Evolutionary conservation across 1,139 yeast genomes (phyloP), one percentile per base, ranked within the genome.

Genomic region (Yamadazyma diospyri): DNA sequence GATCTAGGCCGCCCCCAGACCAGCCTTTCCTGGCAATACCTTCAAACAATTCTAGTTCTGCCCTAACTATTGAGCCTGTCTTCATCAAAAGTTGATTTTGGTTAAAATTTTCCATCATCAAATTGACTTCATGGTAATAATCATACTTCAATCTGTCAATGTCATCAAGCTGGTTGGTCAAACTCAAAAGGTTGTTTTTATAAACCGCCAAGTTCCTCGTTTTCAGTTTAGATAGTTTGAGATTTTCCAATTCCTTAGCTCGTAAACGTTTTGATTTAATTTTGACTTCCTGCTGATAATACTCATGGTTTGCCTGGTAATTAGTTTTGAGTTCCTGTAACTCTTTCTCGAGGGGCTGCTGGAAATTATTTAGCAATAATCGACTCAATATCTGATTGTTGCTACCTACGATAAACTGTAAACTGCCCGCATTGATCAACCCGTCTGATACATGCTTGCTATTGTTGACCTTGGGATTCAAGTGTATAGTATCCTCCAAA

Each of bases 1-100:
- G 80, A 50, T 86, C 94, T 25, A 85, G 58, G 0, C 94, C 95
- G 14, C 92, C 92, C 7, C 94, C 95, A 8, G 83, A 71, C 87
- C 89, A 81, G 6, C 94, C 94, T 52, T 86, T 86, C 37, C 79
- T 69, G 0, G 95, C 94, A 22, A 87, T 76, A 14, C 84, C 81
- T 49, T 84, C 95, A 46, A 77, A 80, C 5, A 86, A 76, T 48
- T 85, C 94, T 21, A 87, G 76, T 49, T 86, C 92, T 2, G 94
- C 92, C 33, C 87, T 62, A 2, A 85, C 78, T 6, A 83, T 64
- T 0, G 83, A 70, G 1, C 88, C 84, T 1, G 86, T 70, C 38
- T 69, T 66, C 8, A 61, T 54, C 27, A 84, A 59, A 7, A 84
- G 62, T 22, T 69, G 62, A 14, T 64, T 64, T 30, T 81, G 78